These are phyloP conservation scores for Fusarium verrucosum DNA, from an alignment of 2,329 filamentous ascomycete species.

Conservation along the genomic window DNA sequence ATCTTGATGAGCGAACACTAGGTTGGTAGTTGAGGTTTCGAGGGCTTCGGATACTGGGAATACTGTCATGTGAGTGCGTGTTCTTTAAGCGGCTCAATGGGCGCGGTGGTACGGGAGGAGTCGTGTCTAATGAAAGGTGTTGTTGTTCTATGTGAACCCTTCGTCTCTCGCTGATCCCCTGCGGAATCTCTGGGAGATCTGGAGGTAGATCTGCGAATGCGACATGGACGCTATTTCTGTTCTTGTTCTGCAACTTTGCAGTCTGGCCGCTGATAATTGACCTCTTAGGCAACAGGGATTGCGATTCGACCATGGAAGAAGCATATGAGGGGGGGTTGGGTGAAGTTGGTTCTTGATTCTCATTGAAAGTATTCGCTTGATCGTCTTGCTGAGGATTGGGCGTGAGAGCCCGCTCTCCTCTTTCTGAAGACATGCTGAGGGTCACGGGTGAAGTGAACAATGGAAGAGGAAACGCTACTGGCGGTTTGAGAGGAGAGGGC, in stretches of 20 bases:
- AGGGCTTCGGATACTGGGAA: slow-evolving; percentile 55
- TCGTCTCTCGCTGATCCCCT: slow-evolving; percentile 56
- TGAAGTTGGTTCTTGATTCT: slow-evolving; percentile 8
- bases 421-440: slow-evolving; percentile 24
- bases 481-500: slow-evolving; percentile 21
- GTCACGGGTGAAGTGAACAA: slow-evolving; percentile 10
- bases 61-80: slow-evolving; percentile 54
- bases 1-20: slow-evolving; percentile 59
- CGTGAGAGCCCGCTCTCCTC: neutral
- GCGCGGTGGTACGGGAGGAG: slow-evolving; percentile 29
- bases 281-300: slow-evolving; percentile 27
- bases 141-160: slow-evolving; percentile 47
- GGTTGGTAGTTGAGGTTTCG: slow-evolving; percentile 59
- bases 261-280: slow-evolving; percentile 43
- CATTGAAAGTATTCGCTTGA: neutral
- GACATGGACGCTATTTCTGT: slow-evolving; percentile 47
- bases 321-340: slow-evolving; percentile 21
- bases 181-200: slow-evolving; percentile 61
- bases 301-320: slow-evolving; percentile 17
- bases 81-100: slow-evolving; percentile 36
- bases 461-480: slow-evolving; percentile 27
- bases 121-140: slow-evolving; percentile 30
- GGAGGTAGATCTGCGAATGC: slow-evolving; percentile 49
- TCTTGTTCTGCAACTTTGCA: slow-evolving; percentile 62
- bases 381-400: slow-evolving; percentile 14